A percentile compares a stretch with the other conserved stretches of the same genome.
phyloP scores from a whole-genome alignment of 169 alveolate genomes.

The Plasmodium inui region DNA sequence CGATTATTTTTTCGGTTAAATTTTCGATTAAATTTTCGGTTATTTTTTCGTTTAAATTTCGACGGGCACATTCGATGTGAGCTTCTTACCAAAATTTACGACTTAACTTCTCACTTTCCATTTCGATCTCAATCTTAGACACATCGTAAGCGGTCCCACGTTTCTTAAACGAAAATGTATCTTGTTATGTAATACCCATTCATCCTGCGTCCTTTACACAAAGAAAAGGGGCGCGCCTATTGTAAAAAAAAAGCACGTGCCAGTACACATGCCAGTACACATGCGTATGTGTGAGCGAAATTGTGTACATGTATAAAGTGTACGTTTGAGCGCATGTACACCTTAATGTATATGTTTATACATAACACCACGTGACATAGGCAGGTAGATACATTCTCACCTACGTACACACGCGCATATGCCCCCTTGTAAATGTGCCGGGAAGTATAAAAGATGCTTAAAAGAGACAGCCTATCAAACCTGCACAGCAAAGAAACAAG shows the following conservation, averaged over 20 bases:
- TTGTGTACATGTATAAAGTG: slow-evolving; percentile 4
- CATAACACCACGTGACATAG: background rate
- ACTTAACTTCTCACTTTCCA: background rate
- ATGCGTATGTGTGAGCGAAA: slow-evolving; percentile 27
- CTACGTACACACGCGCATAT: background rate
- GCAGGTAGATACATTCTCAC: background rate
- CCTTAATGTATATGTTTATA: slow-evolving; percentile 5
- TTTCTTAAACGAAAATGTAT: slow-evolving; percentile 59
- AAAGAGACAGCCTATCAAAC: slow-evolving; percentile 69
- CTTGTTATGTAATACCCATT: slow-evolving; percentile 21
- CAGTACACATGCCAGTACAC: no score
- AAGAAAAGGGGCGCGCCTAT: slow-evolving; percentile 13
- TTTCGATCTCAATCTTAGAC: slow-evolving; percentile 44
- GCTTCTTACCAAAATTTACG: background rate
- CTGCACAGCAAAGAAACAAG: slow-evolving; percentile 71
- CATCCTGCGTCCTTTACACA: slow-evolving; percentile 21
- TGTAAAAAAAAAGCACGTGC: slow-evolving; percentile 19
- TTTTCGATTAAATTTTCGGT: background rate
- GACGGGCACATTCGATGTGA: background rate
- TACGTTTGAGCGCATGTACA: slow-evolving; percentile 12
- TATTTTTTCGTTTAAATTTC: background rate
- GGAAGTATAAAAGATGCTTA: slow-evolving; percentile 66
- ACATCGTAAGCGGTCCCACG: slow-evolving; percentile 34
- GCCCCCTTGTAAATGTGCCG: slow-evolving; percentile 5
- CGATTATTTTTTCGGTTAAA: background rate